Evolutionary conservation across 2,329 filamentous ascomycete species (phyloP).

Genomic region (Aschersonia sp.): DNA sequence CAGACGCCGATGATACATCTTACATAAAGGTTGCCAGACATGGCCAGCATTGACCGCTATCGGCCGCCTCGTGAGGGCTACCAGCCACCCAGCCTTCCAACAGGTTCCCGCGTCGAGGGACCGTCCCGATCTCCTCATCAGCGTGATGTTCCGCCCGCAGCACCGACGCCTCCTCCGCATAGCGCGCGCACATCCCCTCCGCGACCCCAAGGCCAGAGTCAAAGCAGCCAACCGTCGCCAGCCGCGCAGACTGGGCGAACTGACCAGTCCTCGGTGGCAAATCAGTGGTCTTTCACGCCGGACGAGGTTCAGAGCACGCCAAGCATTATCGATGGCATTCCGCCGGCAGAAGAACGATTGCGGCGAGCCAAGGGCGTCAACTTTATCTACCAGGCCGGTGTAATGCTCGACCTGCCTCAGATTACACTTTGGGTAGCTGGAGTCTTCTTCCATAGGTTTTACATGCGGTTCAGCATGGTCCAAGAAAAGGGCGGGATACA

Average conservation of each 20-base stretch:
- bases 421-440: conserved; percentile 83
- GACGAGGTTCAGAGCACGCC: conserved; percentile 74
- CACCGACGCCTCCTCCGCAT: conserved; percentile 43
- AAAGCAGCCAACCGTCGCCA: conserved; percentile 27
- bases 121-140: conserved; percentile 35
- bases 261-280: conserved; percentile 21
- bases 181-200: conserved; percentile 41
- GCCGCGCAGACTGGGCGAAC: conserved; percentile 20
- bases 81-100: conserved; percentile 12
- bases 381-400: conserved; percentile 89
- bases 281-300: conserved; percentile 81
- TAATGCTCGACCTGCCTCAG: conserved; percentile 83
- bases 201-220: conserved; percentile 29
- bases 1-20: conserved; percentile 9
- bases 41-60: conserved; percentile 48
- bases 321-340: conserved; percentile 69
- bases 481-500: conserved; percentile 65
- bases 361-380: conserved; percentile 84
- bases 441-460: conserved; percentile 91
- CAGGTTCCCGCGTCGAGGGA: conserved; percentile 24
- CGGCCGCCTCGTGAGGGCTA: conserved; percentile 23
- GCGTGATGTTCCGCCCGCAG: conserved; percentile 44
- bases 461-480: conserved; percentile 77
- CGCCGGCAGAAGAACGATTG: conserved; percentile 61
- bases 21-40: conserved; percentile 16